Base-by-base conservation (phyloP, 768 basidiomycete species). In the Cystofilobasidium capitatum region DNA sequence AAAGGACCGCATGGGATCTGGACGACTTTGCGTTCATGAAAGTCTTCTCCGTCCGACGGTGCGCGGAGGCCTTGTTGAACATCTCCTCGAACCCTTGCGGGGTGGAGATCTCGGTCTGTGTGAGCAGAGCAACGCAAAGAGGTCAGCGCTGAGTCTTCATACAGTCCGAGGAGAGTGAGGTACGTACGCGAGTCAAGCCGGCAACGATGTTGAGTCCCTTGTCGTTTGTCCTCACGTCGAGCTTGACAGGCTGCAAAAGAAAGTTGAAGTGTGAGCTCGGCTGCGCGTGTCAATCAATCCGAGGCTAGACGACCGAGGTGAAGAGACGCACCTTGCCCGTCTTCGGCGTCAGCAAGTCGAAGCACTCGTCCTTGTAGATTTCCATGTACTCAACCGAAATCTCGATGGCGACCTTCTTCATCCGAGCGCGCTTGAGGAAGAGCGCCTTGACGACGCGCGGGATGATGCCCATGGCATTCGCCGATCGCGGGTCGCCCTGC, bases 1-100 rank as follows among this genome's bases (percentile, higher is more conserved):
- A 88, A 40, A 93, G 79, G 37, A 93, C 85, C 1, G 91, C 89
- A 78, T 94, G 91, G 0, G 89, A 91, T 66, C 91, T 86, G 33
- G 91, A 93, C 0, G 89, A 91, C 1, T 85, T 84, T 45, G 82
- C 82, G 74, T 94, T 94, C 58, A 92, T 81, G 67, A 87, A 88
- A 1, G 91, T 94, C 10, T 88, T 81, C n/a, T 87, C 89, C 14
- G 88, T 87, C 12, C 88, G 89, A 54, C 91, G 88, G 13, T 58
- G 40, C 65, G 85, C 84, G 68, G 85, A 84, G 37, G 85, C 73
- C 59, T 57, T 74, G 70, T 69, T 33, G 31, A 79, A 85, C 5
- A 83, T 71, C 4, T 64, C 61, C 26, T 80, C 78, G 59, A 85
- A 85, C 62, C 84, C 82, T n/a, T 77, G 76, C 17, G 77, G 64